Evolutionary conservation across 2,329 filamentous ascomycete species (phyloP).

Genomic region (Paraconiothyrium sp.): DNA sequence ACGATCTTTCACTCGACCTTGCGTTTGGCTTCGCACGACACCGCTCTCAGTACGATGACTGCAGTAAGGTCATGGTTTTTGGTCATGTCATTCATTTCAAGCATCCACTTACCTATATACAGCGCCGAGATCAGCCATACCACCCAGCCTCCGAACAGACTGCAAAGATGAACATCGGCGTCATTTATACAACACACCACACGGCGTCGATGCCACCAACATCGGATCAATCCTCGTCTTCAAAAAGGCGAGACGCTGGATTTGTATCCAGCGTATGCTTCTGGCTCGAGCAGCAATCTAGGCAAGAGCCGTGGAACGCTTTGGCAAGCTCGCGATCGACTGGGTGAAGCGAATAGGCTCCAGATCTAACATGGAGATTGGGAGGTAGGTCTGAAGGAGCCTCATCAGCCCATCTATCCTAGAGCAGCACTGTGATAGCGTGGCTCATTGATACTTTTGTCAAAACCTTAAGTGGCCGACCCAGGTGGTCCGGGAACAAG

Average conservation of each 20-base stretch:
- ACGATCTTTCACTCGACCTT: neutral
- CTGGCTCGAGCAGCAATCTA: slow-evolving; percentile 26
- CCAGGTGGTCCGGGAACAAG: no score
- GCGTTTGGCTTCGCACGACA: neutral
- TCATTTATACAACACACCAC: neutral
- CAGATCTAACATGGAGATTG: no score
- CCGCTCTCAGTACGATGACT: neutral
- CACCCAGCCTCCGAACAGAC: no score
- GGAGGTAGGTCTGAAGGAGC: no score
- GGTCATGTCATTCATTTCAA: neutral
- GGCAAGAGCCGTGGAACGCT: slow-evolving; percentile 29
- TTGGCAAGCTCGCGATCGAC: slow-evolving; percentile 19
- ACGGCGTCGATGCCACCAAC: neutral
- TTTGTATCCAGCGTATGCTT: slow-evolving; percentile 6
- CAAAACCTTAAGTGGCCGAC: no score
- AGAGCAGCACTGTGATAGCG: no score
- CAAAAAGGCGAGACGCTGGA: neutral
- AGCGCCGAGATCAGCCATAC: slow-evolving; percentile 1
- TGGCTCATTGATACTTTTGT: no score
- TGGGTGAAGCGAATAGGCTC: neutral
- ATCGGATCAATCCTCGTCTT: neutral
- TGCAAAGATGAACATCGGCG: slow-evolving; percentile 1
- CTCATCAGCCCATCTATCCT: no score
- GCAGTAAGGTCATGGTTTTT: neutral
- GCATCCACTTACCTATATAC: neutral